Conservation (phyloP, 2,329 filamentous ascomycete genomes). For the Thelonectria discophora region DNA sequence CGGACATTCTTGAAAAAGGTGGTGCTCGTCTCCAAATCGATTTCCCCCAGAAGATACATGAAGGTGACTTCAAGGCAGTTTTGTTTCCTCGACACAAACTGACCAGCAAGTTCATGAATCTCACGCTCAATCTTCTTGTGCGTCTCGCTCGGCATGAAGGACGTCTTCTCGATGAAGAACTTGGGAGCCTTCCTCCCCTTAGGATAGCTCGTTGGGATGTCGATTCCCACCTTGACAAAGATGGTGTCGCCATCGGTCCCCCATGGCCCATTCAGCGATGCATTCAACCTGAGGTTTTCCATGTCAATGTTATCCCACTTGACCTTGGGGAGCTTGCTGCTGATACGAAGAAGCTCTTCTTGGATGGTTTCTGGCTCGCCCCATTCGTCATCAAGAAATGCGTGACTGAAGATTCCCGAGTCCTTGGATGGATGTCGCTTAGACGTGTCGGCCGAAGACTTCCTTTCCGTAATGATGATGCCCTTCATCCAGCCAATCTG, state of each 20-base stretch:
- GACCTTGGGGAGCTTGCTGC: conserved; percentile 69
- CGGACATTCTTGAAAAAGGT: conserved; percentile 71
- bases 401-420: conserved; percentile 60
- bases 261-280: conserved; percentile 73
- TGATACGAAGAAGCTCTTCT: conserved; percentile 71
- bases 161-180: conserved; percentile 69
- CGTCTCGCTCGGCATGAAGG: conserved; percentile 66
- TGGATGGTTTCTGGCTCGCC: conserved; percentile 69
- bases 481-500: conserved; percentile 77
- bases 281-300: conserved; percentile 65
- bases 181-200: conserved; percentile 64
- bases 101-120: conserved; percentile 63
- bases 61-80: conserved; percentile 71
- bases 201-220: conserved; percentile 68
- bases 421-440: conserved; percentile 62
- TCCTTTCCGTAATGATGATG: conserved; percentile 69
- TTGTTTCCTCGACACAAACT: conserved; percentile 65
- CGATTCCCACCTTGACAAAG: conserved; percentile 69
- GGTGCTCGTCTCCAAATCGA: conserved; percentile 67
- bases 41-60: conserved; percentile 70
- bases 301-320: conserved; percentile 72
- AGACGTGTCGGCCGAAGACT: conserved; percentile 50
- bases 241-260: conserved; percentile 64
- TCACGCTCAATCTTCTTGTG: conserved; percentile 62
- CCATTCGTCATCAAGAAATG: conserved; percentile 65